Percentiles rank a stretch among this genome's conserved stretches.
phyloP scores from a whole-genome alignment of 73 alveolate species.

The Halteria grandinella region DNA sequence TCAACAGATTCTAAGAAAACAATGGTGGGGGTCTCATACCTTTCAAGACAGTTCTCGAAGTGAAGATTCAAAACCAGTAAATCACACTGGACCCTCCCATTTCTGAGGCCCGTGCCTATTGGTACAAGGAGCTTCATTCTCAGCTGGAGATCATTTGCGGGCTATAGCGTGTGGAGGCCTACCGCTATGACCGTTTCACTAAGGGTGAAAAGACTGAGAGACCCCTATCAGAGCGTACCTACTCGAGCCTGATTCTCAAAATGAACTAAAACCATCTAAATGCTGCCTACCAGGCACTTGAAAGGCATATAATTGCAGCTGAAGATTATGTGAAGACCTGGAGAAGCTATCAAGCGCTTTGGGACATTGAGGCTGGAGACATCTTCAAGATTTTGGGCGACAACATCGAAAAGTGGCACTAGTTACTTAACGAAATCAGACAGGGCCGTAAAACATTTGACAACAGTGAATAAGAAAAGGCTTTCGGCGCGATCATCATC shows the following conservation, averaged over 20 bases:
- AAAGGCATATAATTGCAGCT: constrained; percentile 72
- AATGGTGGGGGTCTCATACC: constrained; percentile 69
- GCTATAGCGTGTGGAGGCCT: constrained; percentile 61
- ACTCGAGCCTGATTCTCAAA: constrained; percentile 62
- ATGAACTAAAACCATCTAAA: constrained; percentile 70
- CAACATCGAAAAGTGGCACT: constrained; percentile 94
- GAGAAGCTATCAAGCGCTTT: constrained; percentile 97
- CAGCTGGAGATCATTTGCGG: constrained; percentile 80
- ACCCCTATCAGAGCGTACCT: constrained; percentile 50
- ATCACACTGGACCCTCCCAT: constrained; percentile 97
- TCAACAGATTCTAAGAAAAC: constrained; percentile 51
- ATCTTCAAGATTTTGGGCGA: constrained; percentile 91
- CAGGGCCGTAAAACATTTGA: constrained; percentile 92
- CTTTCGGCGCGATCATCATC: constrained; percentile 97
- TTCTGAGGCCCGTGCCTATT: constrained; percentile 94
- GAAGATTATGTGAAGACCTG: constrained; percentile 97
- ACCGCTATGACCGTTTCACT: constrained; percentile 60
- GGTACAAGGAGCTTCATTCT: constrained; percentile 96
- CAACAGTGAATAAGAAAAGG: constrained; percentile 87
- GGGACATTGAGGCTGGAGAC: constrained; percentile 97
- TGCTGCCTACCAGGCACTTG: constrained; percentile 83
- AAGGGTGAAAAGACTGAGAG: constrained; percentile 34
- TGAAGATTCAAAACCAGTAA: constrained; percentile 84
- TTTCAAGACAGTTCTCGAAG: constrained; percentile 79
- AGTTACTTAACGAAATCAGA: constrained; percentile 91